Evolutionary conservation across 1,139 yeast genomes (phyloP).

Genomic region (Lodderomyces orthopsilosis): DNA sequence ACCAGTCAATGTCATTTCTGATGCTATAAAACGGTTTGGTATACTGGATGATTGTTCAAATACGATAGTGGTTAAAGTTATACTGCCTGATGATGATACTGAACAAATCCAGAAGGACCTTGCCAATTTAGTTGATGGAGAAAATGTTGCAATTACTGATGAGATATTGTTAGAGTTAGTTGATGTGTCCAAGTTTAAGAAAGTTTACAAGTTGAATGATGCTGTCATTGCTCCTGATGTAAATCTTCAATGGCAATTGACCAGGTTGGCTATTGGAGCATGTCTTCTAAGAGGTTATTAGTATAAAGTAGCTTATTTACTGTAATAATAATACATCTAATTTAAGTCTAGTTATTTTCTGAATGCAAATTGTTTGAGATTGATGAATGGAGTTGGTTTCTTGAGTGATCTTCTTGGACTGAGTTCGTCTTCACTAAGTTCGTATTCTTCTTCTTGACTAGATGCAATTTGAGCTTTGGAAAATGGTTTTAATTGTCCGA

Average conservation of each 20-base stretch:
- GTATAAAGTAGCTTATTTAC: neutral
- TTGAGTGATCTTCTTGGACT: neutral
- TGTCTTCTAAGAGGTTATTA: slow-evolving; percentile 38
- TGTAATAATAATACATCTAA: neutral
- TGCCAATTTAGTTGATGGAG: slow-evolving; percentile 13
- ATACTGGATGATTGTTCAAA: slow-evolving; percentile 29
- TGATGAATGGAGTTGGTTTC: slow-evolving; percentile 6
- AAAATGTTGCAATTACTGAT: slow-evolving; percentile 22
- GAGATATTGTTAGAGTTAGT: slow-evolving; percentile 20
- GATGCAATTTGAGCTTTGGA: neutral
- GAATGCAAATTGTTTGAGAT: slow-evolving; percentile 15
- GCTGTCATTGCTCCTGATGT: slow-evolving; percentile 19
- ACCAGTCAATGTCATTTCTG: slow-evolving; percentile 44
- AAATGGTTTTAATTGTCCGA: slow-evolving; percentile 2
- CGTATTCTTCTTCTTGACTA: slow-evolving; percentile 9
- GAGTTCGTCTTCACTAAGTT: slow-evolving; percentile 5
- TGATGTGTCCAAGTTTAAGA: slow-evolving; percentile 33
- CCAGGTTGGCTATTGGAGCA: slow-evolving; percentile 39
- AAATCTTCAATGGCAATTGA: slow-evolving; percentile 23
- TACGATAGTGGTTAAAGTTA: slow-evolving; percentile 33
- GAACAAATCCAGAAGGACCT: slow-evolving; percentile 9
- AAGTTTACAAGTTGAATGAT: slow-evolving; percentile 39
- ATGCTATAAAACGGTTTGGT: slow-evolving; percentile 43
- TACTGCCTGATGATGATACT: slow-evolving; percentile 11
- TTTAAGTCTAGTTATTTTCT: slow-evolving; percentile 5